phyloP scores from a whole-genome alignment of 768 basidiomycete genomes.

The Naganishia randhawae region DNA sequence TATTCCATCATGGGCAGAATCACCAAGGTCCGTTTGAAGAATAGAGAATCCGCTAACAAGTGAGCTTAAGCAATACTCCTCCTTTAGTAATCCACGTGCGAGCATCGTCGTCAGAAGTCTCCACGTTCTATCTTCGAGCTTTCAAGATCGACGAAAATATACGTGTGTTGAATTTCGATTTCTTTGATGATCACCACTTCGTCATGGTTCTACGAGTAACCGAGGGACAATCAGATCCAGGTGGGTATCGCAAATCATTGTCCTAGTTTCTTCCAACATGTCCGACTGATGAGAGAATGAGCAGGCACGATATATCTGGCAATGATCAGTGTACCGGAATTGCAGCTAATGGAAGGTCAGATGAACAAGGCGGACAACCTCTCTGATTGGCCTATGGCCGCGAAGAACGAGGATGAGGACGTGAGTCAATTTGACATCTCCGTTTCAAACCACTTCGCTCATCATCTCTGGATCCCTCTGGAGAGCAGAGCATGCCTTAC shows the following conservation, averaged over 20 bases:
- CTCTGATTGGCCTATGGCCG: neutral
- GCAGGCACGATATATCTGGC: neutral
- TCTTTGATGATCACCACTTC: constrained; percentile 5
- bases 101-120: neutral
- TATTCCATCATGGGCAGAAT: no score
- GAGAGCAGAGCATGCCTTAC: neutral
- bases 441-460: no score
- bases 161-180: neutral
- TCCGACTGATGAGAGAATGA: neutral
- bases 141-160: neutral
- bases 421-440: neutral
- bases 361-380: neutral
- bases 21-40: neutral
- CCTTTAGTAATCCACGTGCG: neutral
- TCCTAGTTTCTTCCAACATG: neutral
- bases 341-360: neutral
- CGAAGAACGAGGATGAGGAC: neutral
- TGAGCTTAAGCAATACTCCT: neutral
- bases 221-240: neutral
- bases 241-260: neutral
- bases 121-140: neutral
- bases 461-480: neutral
- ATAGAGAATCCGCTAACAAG: neutral
- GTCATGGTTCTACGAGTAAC: neutral
- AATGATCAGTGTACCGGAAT: neutral